phyloP scores from a whole-genome alignment of 305 asterid species.

The Fraxinus latifolia region DNA sequence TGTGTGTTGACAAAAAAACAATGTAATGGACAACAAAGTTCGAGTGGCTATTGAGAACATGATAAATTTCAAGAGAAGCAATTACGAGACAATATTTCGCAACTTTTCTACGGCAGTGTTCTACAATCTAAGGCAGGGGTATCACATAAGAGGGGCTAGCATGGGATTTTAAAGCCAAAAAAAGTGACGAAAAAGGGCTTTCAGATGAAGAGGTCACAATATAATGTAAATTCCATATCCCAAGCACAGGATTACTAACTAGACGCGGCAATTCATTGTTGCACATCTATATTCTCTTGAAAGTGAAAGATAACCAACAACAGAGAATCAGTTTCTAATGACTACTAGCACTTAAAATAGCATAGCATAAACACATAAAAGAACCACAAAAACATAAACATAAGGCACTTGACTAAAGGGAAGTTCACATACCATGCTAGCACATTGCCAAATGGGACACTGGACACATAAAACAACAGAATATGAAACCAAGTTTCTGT shows the following conservation, averaged over 20 bases:
- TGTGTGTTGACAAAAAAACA: background rate
- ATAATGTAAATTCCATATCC: background rate
- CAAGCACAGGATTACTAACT: background rate
- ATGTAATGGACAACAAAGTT: background rate
- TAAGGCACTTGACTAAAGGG: background rate
- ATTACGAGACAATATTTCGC: background rate
- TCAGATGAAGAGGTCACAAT: background rate
- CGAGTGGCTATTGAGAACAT: background rate
- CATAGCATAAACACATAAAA: background rate
- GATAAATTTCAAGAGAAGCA: background rate
- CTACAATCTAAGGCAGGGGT: background rate
- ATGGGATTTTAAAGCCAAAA: background rate
- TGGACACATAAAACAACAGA: background rate
- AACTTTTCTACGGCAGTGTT: background rate
- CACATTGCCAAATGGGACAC: background rate
- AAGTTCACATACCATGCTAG: background rate
- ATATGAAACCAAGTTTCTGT: background rate
- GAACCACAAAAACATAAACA: background rate
- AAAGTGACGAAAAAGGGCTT: background rate
- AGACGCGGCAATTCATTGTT: background rate
- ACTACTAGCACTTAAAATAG: background rate
- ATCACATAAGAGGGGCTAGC: background rate
- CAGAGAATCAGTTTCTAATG: background rate
- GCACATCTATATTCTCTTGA: background rate
- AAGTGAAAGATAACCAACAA: background rate